Conservation (phyloP, 805 yeast genomes). For the Hanseniaspora jakobsenii region DNA sequence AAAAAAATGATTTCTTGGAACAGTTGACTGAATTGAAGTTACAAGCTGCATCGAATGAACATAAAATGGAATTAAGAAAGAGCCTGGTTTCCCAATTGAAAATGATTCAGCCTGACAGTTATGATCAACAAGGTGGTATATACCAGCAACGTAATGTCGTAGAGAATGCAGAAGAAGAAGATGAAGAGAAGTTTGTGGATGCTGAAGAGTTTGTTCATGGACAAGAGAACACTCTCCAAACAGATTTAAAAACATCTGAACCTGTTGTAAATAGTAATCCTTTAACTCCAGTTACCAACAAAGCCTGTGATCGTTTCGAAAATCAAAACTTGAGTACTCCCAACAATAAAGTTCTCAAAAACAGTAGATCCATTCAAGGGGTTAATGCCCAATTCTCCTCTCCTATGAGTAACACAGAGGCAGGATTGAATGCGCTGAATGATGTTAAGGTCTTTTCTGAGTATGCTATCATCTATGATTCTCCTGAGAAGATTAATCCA, state of each 20-base stretch:
- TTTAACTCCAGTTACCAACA: background rate
- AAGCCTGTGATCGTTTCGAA: conserved; percentile 15
- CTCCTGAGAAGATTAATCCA: conserved; percentile 16
- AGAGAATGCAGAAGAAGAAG: background rate
- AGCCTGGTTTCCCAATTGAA: conserved; percentile 3
- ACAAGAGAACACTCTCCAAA: no score
- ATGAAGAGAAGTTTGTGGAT: conserved; percentile 3
- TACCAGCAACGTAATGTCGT: background rate
- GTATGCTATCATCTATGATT: conserved; percentile 25
- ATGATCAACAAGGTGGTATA: background rate
- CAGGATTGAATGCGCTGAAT: conserved; percentile 17
- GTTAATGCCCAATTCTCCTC: conserved; percentile 12
- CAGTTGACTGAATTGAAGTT: background rate
- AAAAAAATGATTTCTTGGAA: conserved; percentile 3
- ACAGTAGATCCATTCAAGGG: conserved; percentile 18
- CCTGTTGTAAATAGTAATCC: conserved; percentile 15
- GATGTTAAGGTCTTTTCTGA: conserved; percentile 28
- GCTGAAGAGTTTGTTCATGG: conserved; percentile 2
- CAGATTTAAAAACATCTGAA: no score
- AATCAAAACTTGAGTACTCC: conserved; percentile 3
- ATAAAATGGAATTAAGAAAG: no score
- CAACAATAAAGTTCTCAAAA: conserved; percentile 5
- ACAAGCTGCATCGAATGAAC: no score
- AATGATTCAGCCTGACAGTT: conserved; percentile 1
- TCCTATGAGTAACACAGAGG: conserved; percentile 9